These are phyloP conservation scores for Phascolomyces articulosus DNA, from an alignment of 371 early-diverging fungal species.

Conservation along the genomic window DNA sequence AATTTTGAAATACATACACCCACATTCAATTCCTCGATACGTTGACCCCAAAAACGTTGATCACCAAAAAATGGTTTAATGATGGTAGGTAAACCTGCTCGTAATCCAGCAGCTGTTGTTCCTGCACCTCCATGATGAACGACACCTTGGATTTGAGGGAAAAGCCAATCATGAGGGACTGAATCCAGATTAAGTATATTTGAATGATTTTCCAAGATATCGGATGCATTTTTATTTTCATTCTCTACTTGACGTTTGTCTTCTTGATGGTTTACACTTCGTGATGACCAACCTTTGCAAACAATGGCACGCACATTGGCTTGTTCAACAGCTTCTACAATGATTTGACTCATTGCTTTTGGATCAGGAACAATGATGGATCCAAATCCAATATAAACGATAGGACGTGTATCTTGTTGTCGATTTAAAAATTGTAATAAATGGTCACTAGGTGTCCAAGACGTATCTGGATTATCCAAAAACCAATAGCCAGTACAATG, in stretches of 20 bases:
- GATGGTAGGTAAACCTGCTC: conserved; percentile 75
- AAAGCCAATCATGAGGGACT: conserved; percentile 89
- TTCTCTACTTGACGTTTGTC: conserved; percentile 12
- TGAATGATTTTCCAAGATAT: conserved; percentile 37
- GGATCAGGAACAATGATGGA: conserved; percentile 84
- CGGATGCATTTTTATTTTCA: conserved; percentile 29
- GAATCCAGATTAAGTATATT: conserved; percentile 58
- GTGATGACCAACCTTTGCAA: conserved; percentile 81
- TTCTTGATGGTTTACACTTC: conserved; percentile 34
- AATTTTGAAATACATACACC: conserved; percentile 66
- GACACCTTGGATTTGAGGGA: conserved; percentile 73
- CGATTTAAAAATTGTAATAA: conserved; percentile 59
- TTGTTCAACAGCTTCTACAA: conserved; percentile 70
- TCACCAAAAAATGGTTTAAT: conserved; percentile 88
- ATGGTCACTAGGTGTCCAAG: conserved; percentile 61
- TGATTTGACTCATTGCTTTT: conserved; percentile 62
- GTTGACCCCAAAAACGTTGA: conserved; percentile 81
- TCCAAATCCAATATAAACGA: conserved; percentile 88
- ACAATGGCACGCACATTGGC: conserved; percentile 77
- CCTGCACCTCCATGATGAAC: conserved; percentile 92
- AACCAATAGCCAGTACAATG: conserved; percentile 84
- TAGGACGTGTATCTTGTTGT: conserved; percentile 49
- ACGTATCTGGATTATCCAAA: conserved; percentile 63
- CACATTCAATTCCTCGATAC: conserved; percentile 65
- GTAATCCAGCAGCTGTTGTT: conserved; percentile 80